Percentiles rank a stretch among this genome's conserved stretches.
phyloP scores from a whole-genome alignment of 495 filamentous ascomycete genomes.

The Mytilinidion resinicola region DNA sequence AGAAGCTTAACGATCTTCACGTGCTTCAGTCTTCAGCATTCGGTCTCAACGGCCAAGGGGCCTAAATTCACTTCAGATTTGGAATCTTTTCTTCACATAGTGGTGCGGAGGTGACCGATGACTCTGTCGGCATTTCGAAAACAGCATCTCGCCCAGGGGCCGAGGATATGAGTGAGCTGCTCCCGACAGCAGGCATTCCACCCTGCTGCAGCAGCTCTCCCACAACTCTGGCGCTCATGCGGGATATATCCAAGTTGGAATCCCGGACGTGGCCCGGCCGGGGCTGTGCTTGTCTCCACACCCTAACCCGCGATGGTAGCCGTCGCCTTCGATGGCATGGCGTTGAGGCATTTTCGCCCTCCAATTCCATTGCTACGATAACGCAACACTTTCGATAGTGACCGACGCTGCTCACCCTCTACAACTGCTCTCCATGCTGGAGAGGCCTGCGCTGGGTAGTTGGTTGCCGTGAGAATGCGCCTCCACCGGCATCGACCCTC shows the following conservation, averaged over 20 bases:
- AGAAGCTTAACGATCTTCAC: no score
- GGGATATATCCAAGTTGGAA: neutral
- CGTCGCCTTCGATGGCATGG: neutral
- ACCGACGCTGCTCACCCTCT: neutral
- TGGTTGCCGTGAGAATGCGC: neutral
- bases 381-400: neutral
- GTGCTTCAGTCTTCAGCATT: no score
- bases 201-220: neutral
- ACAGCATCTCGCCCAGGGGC: neutral
- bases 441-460: neutral
- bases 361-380: conserved; percentile 1
- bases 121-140: neutral
- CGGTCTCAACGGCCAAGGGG: no score
- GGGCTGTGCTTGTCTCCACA: neutral
- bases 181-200: neutral
- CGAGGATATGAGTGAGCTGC: neutral
- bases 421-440: neutral
- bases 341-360: neutral
- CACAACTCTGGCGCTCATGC: neutral
- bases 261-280: neutral
- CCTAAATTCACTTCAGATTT: no score
- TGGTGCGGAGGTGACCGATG: neutral
- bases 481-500: neutral
- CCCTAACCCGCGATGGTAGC: neutral
- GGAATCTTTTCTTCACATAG: no score